Base-by-base conservation (phyloP, 495 filamentous ascomycete genomes). In the Hamigera avellanea region DNA sequence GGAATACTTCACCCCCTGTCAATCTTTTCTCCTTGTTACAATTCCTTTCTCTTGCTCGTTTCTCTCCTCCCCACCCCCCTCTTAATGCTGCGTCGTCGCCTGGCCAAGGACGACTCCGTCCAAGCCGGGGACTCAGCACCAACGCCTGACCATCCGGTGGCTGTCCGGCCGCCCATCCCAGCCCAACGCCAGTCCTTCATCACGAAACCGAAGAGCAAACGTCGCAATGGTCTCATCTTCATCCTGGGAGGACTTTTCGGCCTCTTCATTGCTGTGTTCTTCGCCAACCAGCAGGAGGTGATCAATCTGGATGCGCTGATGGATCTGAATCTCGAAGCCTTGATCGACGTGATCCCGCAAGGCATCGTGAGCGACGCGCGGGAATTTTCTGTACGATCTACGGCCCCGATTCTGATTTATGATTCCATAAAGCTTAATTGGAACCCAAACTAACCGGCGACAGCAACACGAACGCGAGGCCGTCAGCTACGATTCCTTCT, bases 401-500 rank as follows among this genome's bases (percentile, higher is more conserved):
- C n/a, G 15, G 8, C 18, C 14, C 10, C 19, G 27, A 13, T 18
- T 30, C 6, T 26, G 14, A 16, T 31, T 33, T 33, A 12, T n/a
- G n/a, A n/a, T n/a, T n/a, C n/a, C n/a, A n/a, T n/a, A n/a, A n/a
- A 23, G 21, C 21, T 4, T 5, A 4, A 23, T 23, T 23, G 5
- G 21, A 23, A 9, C 9, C 9, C 9, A 9, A 23, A 4, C 9
- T 23, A 9, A 23, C 21, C 21, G 4, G 21, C 21, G 4, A 23
- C 48, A 81, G 81, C 76, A 84, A 69, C 75, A 80, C 46, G 87
- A 95, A 56, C 77, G 83, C 39, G 89, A 89, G 36, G 78, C 83
- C 26, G 73, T 93, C 42, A 81, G 81, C 48, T 91, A 93, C 52
- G 93, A 98, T 67, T 81, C 89, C 7, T 98, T 98, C 50, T 67